Base-by-base conservation (phyloP, 805 yeast species). In the Candida berthetii region DNA sequence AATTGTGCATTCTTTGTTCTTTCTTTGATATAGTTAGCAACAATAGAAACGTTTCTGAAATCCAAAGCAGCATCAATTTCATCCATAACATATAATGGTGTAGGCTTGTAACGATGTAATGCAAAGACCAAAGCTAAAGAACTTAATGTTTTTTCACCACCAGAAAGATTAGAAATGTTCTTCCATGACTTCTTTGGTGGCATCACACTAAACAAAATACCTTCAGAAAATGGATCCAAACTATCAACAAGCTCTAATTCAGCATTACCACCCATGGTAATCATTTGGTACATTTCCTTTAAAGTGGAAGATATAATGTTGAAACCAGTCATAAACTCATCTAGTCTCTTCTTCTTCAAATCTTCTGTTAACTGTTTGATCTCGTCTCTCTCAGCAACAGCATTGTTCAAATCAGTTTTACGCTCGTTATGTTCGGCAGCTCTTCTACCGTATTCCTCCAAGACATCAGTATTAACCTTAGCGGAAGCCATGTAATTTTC, bases 201-300 rank as follows among this genome's bases (percentile, higher is more conserved):
- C 99, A 93, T 93, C 6, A 93, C 99, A 61, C 96, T 85, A 62
- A 93, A 93, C 34, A 90, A 67, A 31, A 93, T 90, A 27, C 99
- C 99, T 64, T 93, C 99, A 1, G 96, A 80, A 55, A 93, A 93
- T n/a, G 99, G 99, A 63, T 93, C 98, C 57, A 91, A 73, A 46
- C 95, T 84, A 57, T 93, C 99, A 16, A 89, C 97, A 36, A 91
- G 72, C 60, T 93, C 99, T 29, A 93, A 71, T 60, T 93, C 99
- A 0, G 99, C 99, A 66, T 91, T 93, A 28, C 99, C 99, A 22
- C 99, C 99, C 95, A 91, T 89, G 1, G 99, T 93, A 46, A 93
- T 93, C 95, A 93, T 86, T 57, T 90, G 95, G 55, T 93, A 93
- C 98, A 93, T 90, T 54, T 88, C 96, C 60, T 91, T 93, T 48